Percentiles rank a stretch among this genome's conserved stretches.
These are phyloP conservation scores for Monosporascus sp. DNA, from an alignment of 2,329 filamentous ascomycete genomes.

Conservation along the genomic window DNA sequence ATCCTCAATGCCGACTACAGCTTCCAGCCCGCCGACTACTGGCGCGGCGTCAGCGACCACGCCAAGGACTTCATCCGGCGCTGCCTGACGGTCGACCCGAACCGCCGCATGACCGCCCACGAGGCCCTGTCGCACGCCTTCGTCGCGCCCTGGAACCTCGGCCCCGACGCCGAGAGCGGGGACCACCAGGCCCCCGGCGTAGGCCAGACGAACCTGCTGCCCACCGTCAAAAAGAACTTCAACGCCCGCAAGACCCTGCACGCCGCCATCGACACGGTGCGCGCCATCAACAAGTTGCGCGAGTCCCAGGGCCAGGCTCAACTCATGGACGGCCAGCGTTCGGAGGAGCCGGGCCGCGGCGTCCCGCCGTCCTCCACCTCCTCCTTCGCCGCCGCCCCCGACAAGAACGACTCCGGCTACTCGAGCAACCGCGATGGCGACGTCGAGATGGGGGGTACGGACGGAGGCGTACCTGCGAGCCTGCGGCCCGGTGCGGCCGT, in stretches of 20 bases:
- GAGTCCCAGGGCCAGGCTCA: conserved; percentile 51
- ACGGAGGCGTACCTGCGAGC: conserved; percentile 40
- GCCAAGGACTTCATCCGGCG: conserved; percentile 89
- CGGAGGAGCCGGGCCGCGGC: conserved; percentile 43
- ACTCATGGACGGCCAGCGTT: conserved; percentile 57
- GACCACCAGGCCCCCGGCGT: conserved; percentile 41
- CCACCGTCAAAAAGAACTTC: conserved; percentile 70
- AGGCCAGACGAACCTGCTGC: conserved; percentile 58
- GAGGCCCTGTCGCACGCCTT: conserved; percentile 66
- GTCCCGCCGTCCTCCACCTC: conserved; percentile 20
- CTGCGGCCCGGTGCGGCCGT: conserved; percentile 50
- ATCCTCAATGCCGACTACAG: conserved; percentile 95
- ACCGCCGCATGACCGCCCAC: conserved; percentile 85
- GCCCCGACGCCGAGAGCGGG: conserved; percentile 43
- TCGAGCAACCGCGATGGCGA: conserved; percentile 38
- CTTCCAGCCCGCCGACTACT: conserved; percentile 93
- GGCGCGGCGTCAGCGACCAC: conserved; percentile 82
- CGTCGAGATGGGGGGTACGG: conserved; percentile 42
- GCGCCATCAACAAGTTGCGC: conserved; percentile 66
- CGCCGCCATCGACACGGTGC: conserved; percentile 66
- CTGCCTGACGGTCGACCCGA: conserved; percentile 87
- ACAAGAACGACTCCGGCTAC: conserved; percentile 44
- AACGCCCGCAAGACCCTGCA: conserved; percentile 65
- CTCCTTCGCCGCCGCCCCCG: conserved; percentile 33
- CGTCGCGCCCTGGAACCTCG: conserved; percentile 48